Base-by-base conservation (phyloP, 805 yeast genomes). In the Saturnispora sekii region DNA sequence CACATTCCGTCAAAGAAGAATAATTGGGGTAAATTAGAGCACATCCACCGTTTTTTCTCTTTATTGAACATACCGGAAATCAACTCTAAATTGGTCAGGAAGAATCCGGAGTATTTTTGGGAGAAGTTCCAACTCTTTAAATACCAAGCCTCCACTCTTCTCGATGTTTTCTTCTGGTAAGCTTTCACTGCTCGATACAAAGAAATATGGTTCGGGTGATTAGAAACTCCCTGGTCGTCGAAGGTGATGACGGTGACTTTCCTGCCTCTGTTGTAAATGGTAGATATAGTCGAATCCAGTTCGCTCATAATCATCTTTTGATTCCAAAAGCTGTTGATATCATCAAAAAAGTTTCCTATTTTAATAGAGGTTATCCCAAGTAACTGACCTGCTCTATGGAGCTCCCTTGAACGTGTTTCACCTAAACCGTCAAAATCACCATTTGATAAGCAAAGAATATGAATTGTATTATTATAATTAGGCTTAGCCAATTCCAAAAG, bases 401-500 rank as follows among this genome's bases (percentile, higher is more conserved):
- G 61, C 58, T 93, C 99, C 4, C 59, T 48, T 3, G 64, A 56
- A 47, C 99, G 69, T 10, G 73, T 60, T 0, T 55, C 59, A 0
- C 97, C 97, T 35, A 86, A 61, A 0, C 86, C 86, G 39, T 75
- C 82, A 46, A 76, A 83, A 54, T 83, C 78, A 2, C 98, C 98
- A 40, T 69, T 71, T 2, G 95, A 81, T 44, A 86, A 72, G 51
- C 95, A 85, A 8, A 87, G 56, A 10, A 89, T 56, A 33, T 74
- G 69, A 12, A 88, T 64, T 7, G 57, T 51, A 54, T 81, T 82
- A 43, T 67, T 59, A 52, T 74, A 67, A 40, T 69, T 62, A 1
- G 71, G 63, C 48, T 73, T 72, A 9, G 70, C 51, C 42, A 70
- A 56, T 50, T 76, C 81, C 7, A 74, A 60, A 30, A 88, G 51